These are phyloP conservation scores for Scheffersomyces illinoinensis DNA, from an alignment of 1,139 yeast species.

Conservation along the genomic window DNA sequence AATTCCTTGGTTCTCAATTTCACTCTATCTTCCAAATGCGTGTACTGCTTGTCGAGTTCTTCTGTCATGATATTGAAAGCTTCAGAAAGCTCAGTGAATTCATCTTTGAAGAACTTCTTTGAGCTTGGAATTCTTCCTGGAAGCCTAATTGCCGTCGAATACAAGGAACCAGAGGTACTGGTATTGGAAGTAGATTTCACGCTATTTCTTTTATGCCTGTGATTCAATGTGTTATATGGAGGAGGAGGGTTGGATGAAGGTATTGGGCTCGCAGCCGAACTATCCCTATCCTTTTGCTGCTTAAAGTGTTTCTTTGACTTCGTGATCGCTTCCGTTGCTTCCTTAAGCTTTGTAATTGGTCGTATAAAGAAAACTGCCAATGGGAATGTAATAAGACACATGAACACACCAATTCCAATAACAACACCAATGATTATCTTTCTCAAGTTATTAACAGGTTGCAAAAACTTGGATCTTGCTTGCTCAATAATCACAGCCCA, in stretches of 20 bases:
- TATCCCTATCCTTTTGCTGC: constrained; percentile 1
- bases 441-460: constrained; percentile 62
- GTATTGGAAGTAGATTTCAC: constrained; percentile 28
- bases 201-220: constrained; percentile 20
- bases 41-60: constrained; percentile 80
- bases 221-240: neutral
- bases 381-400: constrained; percentile 75
- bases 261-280: constrained; percentile 4
- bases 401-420: constrained; percentile 73
- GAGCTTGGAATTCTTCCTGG: constrained; percentile 57
- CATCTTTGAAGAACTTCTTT: constrained; percentile 74
- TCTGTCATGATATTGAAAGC: constrained; percentile 92
- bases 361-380: constrained; percentile 82
- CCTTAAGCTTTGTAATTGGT: constrained; percentile 78
- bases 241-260: constrained; percentile 3
- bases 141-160: constrained; percentile 41
- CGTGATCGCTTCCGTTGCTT: constrained; percentile 73
- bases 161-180: constrained; percentile 29
- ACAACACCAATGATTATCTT: constrained; percentile 78
- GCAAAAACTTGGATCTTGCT: constrained; percentile 54
- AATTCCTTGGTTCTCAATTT: constrained; percentile 82
- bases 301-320: constrained; percentile 29
- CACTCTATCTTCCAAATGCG: constrained; percentile 87
- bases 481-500: constrained; percentile 86
- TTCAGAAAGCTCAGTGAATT: constrained; percentile 80